Base-by-base conservation (phyloP, 305 asterid species). In the Fraxinus sp. region DNA sequence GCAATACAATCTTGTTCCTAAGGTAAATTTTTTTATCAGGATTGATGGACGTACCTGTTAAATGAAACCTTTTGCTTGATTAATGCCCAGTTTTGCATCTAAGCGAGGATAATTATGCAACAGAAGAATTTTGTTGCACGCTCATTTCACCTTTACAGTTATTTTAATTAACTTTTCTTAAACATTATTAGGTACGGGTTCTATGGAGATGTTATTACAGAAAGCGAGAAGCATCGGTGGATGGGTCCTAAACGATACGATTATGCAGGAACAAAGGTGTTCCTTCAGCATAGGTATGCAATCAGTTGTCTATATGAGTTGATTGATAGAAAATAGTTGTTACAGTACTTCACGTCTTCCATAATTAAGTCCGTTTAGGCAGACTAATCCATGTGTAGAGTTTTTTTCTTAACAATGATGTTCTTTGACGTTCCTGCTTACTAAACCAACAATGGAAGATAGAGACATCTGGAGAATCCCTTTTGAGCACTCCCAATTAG, bases 191-290 rank as follows among this genome's bases (percentile, higher is more conserved):
- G 98, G 90, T 96, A 96, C 76, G 99, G 99, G 14, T 96, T 96
- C 88, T 96, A 96, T 85, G 99, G 99, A 78, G 99, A 96, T 90
- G 98, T 96, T 88, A 92, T 96, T 62, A 91, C 94, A 14, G 99
- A 96, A 92, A 96, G 99, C 62, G 98, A 96, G 85, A 94, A 93
- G 81, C 90, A 91, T 86, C 91, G 99, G 36, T 94, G 99, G 99
- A 93, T 96, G 99, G 99, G 99, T 76, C 99, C 99, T 1, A 91
- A 89, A 81, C 88, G 98, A 76, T 96, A 96, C 81, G 98, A 96
- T 88, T 94, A 87, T 76, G 98, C 98, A 0, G 99, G 99, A 82
- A 96, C 99, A 18, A 96, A 92, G 89, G 98, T 96, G 86, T 96
- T 96, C 88, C 99, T 96, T 82, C 94, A 92, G 83, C 99, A 94